A percentile compares a stretch with the other conserved stretches of the same genome.
Evolutionary conservation across 768 basidiomycete species (phyloP).

Genomic region (Pleurotus giganteus): DNA sequence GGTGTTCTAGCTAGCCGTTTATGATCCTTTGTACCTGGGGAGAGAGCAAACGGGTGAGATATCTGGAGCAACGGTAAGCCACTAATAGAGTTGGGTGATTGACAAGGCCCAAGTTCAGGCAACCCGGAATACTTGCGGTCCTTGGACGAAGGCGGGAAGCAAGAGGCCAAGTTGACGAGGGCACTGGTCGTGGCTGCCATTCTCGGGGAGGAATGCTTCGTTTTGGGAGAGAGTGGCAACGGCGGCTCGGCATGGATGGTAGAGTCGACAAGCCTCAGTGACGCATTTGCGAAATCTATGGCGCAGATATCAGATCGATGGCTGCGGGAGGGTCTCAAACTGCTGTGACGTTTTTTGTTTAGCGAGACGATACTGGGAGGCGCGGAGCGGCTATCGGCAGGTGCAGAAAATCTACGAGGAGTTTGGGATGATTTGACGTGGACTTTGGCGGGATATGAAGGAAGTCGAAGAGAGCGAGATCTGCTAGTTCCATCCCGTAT

Average conservation of each 20-base stretch:
- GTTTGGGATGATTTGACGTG: slow-evolving; percentile 12
- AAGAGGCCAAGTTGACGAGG: not conserved
- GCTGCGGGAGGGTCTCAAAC: slow-evolving; percentile 20
- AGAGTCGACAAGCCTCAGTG: slow-evolving; percentile 22
- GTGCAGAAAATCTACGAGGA: slow-evolving; percentile 30
- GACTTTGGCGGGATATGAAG: slow-evolving; percentile 17
- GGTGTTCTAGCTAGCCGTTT: not conserved
- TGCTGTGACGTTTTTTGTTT: slow-evolving; percentile 21
- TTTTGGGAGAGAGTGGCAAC: slow-evolving; percentile 17
- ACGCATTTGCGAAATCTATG: slow-evolving; percentile 16
- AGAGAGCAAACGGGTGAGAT: slow-evolving; percentile 28
- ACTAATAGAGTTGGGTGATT: not conserved
- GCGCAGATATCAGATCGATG: slow-evolving; percentile 16
- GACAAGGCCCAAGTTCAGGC: not conserved
- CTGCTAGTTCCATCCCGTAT: slow-evolving; percentile 8
- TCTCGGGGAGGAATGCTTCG: not conserved
- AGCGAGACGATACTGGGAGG: slow-evolving; percentile 3
- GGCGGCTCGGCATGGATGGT: slow-evolving; percentile 14
- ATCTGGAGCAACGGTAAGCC: slow-evolving; percentile 16
- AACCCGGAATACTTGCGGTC: not conserved
- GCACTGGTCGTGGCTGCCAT: not conserved
- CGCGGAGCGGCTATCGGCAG: slow-evolving; percentile 17
- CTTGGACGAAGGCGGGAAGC: not conserved
- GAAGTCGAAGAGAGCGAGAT: slow-evolving; percentile 17
- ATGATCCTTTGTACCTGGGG: slow-evolving; percentile 13